phyloP scores from a whole-genome alignment of 2,329 filamentous ascomycete species.

The Aspergillus sp. region DNA sequence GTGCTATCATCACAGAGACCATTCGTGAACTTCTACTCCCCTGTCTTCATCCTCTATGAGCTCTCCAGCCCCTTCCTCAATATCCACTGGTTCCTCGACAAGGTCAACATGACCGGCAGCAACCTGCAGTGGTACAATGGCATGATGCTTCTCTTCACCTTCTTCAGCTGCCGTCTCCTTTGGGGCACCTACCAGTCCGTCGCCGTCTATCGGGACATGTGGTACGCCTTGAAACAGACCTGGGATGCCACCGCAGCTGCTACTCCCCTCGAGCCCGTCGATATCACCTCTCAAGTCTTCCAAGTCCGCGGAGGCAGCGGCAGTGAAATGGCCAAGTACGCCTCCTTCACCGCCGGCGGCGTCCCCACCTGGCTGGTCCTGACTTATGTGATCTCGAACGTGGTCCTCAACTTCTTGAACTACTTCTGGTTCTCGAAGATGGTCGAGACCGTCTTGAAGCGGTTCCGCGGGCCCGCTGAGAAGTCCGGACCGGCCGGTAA shows the following conservation, averaged over 20 bases:
- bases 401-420: conserved; percentile 64
- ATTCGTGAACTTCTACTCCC: conserved; percentile 66
- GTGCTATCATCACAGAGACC: conserved; percentile 52
- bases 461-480: conserved; percentile 51
- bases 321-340: conserved; percentile 53
- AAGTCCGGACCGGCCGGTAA: conserved; percentile 21
- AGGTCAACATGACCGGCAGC: conserved; percentile 65
- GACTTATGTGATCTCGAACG: conserved; percentile 61
- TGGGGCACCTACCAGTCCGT: conserved; percentile 65
- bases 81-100: conserved; percentile 71
- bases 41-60: conserved; percentile 68
- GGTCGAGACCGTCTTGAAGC: conserved; percentile 65
- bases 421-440: conserved; percentile 70
- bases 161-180: conserved; percentile 63
- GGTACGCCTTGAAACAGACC: conserved; percentile 51
- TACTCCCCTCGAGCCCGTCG: conserved; percentile 29
- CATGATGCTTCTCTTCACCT: conserved; percentile 58
- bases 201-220: conserved; percentile 62
- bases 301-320: conserved; percentile 39
- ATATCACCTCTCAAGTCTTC: conserved; percentile 40
- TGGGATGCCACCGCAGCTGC: conserved; percentile 35
- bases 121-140: conserved; percentile 65
- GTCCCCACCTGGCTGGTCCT: conserved; percentile 61
- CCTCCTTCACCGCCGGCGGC: conserved; percentile 38
- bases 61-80: conserved; percentile 68